phyloP scores from a whole-genome alignment of 495 filamentous ascomycete genomes.

The Penicillium malachiteum region DNA sequence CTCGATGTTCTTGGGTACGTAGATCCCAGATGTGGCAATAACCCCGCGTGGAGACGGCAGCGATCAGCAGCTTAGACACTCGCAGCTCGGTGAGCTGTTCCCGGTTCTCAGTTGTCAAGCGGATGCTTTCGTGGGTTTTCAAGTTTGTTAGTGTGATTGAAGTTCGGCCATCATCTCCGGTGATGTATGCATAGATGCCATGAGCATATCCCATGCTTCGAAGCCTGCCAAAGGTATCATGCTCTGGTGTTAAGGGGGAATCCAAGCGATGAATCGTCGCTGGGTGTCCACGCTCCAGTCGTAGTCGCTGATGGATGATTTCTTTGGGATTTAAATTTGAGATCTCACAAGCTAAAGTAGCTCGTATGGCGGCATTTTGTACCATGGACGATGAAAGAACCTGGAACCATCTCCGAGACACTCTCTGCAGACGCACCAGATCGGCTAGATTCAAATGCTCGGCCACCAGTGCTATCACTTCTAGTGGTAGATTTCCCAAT shows the following conservation, averaged over 20 bases:
- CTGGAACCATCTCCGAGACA: constrained; percentile 34
- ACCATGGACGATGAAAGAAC: constrained; percentile 26
- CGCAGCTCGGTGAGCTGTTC: constrained; percentile 17
- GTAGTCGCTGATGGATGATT: constrained; percentile 4
- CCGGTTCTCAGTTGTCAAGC: constrained; percentile 31
- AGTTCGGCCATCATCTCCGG: background rate
- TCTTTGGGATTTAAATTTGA: background rate
- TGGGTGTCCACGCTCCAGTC: constrained; percentile 8
- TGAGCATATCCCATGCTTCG: constrained; percentile 18
- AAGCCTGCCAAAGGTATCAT: background rate
- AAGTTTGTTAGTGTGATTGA: constrained; percentile 20
- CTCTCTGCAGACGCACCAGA: constrained; percentile 27
- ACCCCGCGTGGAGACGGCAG: constrained; percentile 25
- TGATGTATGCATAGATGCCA: constrained; percentile 26
- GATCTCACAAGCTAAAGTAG: constrained; percentile 6
- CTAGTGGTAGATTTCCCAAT: constrained; percentile 30
- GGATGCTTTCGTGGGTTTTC: background rate
- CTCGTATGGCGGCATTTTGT: constrained; percentile 12
- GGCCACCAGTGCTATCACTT: constrained; percentile 28
- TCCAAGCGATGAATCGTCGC: background rate
- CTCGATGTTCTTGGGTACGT: constrained; percentile 15
- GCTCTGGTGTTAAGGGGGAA: background rate
- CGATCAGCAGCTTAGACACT: constrained; percentile 25
- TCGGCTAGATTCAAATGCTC: constrained; percentile 25
- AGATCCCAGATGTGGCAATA: constrained; percentile 35